phyloP scores from a whole-genome alignment of 148 eudicot species.

The Chenopodium berlandieri region DNA sequence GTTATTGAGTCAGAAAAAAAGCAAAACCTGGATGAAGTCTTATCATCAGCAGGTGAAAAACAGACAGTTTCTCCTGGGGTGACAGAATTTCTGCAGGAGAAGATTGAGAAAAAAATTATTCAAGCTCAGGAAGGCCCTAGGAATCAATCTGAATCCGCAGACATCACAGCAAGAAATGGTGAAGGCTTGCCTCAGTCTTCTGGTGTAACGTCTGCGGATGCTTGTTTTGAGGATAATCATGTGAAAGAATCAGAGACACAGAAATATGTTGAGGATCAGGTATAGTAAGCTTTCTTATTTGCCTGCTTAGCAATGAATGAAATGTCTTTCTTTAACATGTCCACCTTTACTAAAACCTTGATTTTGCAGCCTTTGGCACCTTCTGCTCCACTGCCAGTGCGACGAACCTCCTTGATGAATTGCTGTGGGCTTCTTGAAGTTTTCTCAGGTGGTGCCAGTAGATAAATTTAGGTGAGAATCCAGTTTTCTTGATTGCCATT shows the following conservation, averaged over 20 bases:
- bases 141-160: slow-evolving; percentile 15
- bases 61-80: slow-evolving; percentile 16
- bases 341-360: slow-evolving; percentile 11
- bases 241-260: slow-evolving; percentile 37
- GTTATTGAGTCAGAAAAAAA: slow-evolving; percentile 28
- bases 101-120: slow-evolving; percentile 22
- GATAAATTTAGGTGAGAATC: slow-evolving; percentile 44
- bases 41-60: slow-evolving; percentile 26
- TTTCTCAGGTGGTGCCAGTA: slow-evolving; percentile 54
- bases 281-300: background rate
- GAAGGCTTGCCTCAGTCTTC: slow-evolving; percentile 31
- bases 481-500: background rate
- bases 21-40: slow-evolving; percentile 28
- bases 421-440: slow-evolving; percentile 87
- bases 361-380: slow-evolving; percentile 51
- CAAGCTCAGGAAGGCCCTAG: slow-evolving; percentile 15
- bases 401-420: slow-evolving; percentile 57
- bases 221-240: slow-evolving; percentile 27
- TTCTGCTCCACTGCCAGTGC: slow-evolving; percentile 42
- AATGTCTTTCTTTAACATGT: background rate
- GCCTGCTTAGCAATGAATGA: background rate
- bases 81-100: slow-evolving; percentile 26
- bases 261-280: slow-evolving; percentile 49
- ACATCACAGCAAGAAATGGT: slow-evolving; percentile 19
- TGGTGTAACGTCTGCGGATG: slow-evolving; percentile 24